Conservation (phyloP, 345 rosid genomes). For the Citrus unshiu region DNA sequence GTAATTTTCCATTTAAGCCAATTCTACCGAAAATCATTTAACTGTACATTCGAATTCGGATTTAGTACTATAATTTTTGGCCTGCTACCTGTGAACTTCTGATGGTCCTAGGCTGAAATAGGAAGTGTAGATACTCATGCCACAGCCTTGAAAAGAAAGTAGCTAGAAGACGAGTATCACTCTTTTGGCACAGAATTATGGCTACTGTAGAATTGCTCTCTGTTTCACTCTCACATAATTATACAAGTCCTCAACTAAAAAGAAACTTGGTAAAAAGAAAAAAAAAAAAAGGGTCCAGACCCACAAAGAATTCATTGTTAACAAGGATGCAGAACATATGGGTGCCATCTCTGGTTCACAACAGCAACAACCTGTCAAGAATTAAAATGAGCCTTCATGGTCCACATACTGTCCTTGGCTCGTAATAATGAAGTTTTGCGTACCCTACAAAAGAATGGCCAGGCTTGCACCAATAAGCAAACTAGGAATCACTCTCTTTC, state of each 20-base stretch:
- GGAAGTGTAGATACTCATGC: background rate
- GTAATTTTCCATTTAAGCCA: no score
- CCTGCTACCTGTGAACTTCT: background rate
- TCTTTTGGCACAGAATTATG: background rate
- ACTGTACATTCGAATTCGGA: background rate
- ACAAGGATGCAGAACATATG: conserved; percentile 11
- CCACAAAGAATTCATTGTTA: conserved; percentile 7
- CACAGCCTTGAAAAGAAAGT: background rate
- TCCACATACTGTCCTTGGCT: conserved; percentile 6
- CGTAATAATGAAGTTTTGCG: background rate
- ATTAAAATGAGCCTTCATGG: conserved; percentile 5
- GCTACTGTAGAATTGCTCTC: background rate
- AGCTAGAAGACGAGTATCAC: background rate
- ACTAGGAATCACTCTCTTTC: background rate
- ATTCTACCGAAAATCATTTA: no score
- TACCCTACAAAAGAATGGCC: background rate
- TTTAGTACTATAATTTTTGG: background rate
- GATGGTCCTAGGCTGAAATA: background rate
- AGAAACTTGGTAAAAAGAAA: no score
- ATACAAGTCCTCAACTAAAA: background rate
- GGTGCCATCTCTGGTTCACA: background rate
- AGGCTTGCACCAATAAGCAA: background rate
- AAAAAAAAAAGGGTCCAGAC: background rate
- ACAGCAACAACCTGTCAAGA: conserved; percentile 6
- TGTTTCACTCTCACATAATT: background rate